Base-by-base conservation (phyloP, 2,329 filamentous ascomycete species). In the Macroventuria anomochaeta region DNA sequence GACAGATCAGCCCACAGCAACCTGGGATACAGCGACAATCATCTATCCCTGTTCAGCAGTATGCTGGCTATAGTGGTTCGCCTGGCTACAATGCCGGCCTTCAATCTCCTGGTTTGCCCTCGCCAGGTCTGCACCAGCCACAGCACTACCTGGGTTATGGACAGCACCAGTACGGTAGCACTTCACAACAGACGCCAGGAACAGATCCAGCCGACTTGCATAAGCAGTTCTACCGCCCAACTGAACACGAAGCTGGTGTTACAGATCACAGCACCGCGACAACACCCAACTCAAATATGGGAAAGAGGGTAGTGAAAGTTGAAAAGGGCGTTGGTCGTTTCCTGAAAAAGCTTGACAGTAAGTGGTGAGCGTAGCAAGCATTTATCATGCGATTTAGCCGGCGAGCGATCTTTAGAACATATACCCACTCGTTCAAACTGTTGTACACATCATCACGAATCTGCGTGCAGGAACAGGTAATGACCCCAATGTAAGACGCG, bases 321-420 rank as follows among this genome's bases (percentile, higher is more conserved):
- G 89, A 92, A 76, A 86, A 85, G 71, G 86, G 88, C 1, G 83
- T 91, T 4, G 83, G 85, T 23, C 85, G 86, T 6, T 87, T 91
- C 79, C 74, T 92, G 61, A 91, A 88, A 81, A 90, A 87, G 76
- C 82, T 92, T 73, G 89, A 92, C 77, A 91, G 90, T 17, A 89
- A 85, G 70, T 87, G 88, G 40, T 67, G 46, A 59, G 44, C 13
- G 21, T 17, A 21, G n/a, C 28, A 18, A n/a, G 21, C 12, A 32
- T 39, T 15, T 46, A n/a, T 52, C n/a, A 11, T 43, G 28, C 17
- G 21, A 38, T 43, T 39, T 46, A 41, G 42, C 42, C 21, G 41
- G 41, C 42, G 38, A 49, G 37, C 37, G 13, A 29, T 40, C 7
- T 17, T 42, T 29, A 28, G 21, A 31, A 12, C 7, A 40, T 49